Evolutionary conservation across 1,139 yeast species (phyloP).

Genomic region (Pichia sp.): DNA sequence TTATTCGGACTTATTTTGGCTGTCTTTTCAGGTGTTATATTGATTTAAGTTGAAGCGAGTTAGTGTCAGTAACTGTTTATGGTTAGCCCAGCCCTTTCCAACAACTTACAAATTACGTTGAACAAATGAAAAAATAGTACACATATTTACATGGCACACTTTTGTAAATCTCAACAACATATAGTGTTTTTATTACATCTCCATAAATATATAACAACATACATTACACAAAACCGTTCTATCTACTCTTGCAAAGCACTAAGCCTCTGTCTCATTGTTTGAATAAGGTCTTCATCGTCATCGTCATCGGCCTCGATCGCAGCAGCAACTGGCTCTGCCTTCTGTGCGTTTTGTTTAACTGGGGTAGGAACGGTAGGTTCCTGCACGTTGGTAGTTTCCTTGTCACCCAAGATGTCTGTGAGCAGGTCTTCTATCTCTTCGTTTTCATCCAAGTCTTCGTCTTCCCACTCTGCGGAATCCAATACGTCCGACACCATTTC

Average conservation of each 20-base stretch:
- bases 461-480: conserved; percentile 67
- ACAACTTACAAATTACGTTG: background rate
- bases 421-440: conserved; percentile 57
- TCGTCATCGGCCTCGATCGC: conserved; percentile 51
- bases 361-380: conserved; percentile 28
- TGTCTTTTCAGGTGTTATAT: conserved; percentile 9
- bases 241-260: conserved; percentile 71
- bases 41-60: conserved; percentile 5
- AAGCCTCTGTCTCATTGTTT: conserved; percentile 82
- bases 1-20: conserved; percentile 14
- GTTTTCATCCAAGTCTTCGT: conserved; percentile 61
- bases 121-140: background rate
- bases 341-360: conserved; percentile 28
- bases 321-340: conserved; percentile 11
- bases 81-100: no score
- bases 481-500: conserved; percentile 94
- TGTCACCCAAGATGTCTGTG: conserved; percentile 37
- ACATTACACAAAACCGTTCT: background rate
- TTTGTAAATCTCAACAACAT: background rate
- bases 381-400: background rate
- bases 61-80: no score
- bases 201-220: background rate
- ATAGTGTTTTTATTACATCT: conserved; percentile 1
- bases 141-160: background rate
- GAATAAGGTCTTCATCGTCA: conserved; percentile 66